A percentile compares a stretch with the other conserved stretches of the same genome.
phyloP scores from a whole-genome alignment of 2,329 filamentous ascomycete genomes.

The Aureobasidium sp. region DNA sequence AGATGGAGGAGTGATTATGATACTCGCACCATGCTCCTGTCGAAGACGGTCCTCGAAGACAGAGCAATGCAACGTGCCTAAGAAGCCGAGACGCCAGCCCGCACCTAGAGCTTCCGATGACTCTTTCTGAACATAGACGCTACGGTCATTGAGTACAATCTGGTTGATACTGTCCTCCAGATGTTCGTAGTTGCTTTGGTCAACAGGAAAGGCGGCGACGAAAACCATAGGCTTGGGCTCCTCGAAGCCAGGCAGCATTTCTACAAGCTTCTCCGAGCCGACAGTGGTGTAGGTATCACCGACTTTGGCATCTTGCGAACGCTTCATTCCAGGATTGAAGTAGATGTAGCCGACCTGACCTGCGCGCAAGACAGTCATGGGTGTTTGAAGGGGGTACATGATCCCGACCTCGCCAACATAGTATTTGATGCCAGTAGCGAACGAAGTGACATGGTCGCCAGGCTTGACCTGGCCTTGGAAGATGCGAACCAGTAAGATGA shows the following conservation, averaged over 20 bases:
- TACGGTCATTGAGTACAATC: conserved; percentile 87
- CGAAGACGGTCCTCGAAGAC: conserved; percentile 93
- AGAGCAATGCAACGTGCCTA: conserved; percentile 97
- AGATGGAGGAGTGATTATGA: conserved; percentile 94
- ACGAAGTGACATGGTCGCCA: conserved; percentile 78
- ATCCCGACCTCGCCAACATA: conserved; percentile 94
- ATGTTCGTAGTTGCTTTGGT: conserved; percentile 77
- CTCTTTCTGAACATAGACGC: conserved; percentile 88
- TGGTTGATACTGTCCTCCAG: conserved; percentile 92
- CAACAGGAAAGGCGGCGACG: conserved; percentile 89
- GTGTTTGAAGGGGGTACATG: conserved; percentile 81
- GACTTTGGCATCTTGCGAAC: conserved; percentile 87
- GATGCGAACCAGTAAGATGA: conserved; percentile 80
- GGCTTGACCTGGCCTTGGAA: conserved; percentile 80
- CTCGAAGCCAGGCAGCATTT: conserved; percentile 84
- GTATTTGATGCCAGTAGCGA: conserved; percentile 83
- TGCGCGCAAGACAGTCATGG: conserved; percentile 71
- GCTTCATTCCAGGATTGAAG: conserved; percentile 98
- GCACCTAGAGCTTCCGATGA: conserved; percentile 88
- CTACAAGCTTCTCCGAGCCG: conserved; percentile 65
- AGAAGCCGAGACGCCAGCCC: conserved; percentile 87
- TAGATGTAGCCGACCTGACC: conserved; percentile 94
- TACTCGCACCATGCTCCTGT: conserved; percentile 87
- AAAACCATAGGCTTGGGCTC: conserved; percentile 99
- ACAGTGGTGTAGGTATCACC: conserved; percentile 89